These are phyloP conservation scores for Dysphania ambrosioides DNA, from an alignment of 148 eudicot species.

Conservation along the genomic window DNA sequence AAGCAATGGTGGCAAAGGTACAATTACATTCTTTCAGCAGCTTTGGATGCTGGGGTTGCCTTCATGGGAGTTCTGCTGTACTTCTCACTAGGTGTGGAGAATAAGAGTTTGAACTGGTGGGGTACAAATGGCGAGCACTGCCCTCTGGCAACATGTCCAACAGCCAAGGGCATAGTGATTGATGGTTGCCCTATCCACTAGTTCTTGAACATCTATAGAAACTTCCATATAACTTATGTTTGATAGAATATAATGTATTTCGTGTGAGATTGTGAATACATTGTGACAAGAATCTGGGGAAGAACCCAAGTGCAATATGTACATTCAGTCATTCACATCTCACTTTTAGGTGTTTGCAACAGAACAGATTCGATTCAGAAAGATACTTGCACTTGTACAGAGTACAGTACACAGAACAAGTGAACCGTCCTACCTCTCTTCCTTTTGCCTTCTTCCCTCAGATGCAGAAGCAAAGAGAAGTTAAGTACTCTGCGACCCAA, in stretches of 20 bases:
- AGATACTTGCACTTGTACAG: not conserved
- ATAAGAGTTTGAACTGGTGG: constrained; percentile 74
- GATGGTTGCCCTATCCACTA: constrained; percentile 63
- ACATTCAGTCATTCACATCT: constrained; percentile 9
- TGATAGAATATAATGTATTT: not conserved
- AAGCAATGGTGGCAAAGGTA: constrained; percentile 98
- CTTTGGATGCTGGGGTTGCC: constrained; percentile 98
- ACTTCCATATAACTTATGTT: constrained; percentile 1
- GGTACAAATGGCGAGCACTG: constrained; percentile 93
- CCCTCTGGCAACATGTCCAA: constrained; percentile 75
- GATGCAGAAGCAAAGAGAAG: not conserved
- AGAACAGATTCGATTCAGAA: constrained; percentile 2
- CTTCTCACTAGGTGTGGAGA: constrained; percentile 66
- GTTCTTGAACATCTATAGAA: constrained; percentile 20
- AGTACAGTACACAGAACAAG: not conserved
- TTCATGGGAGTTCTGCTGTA: constrained; percentile 89
- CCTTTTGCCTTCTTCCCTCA: not conserved
- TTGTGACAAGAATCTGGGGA: constrained; percentile 9
- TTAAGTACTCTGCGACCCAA: not conserved
- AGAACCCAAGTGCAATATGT: constrained; percentile 1
- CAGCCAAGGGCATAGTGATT: constrained; percentile 71
- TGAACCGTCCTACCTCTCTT: not conserved
- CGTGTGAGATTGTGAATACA: constrained; percentile 13
- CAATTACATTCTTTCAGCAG: too few species aligned
- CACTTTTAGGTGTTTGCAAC: constrained; percentile 9